Percentiles rank a stretch among this genome's conserved stretches.
Evolutionary conservation across 208 protist species (phyloP).

Genomic region (Leishmania amazonensis): DNA sequence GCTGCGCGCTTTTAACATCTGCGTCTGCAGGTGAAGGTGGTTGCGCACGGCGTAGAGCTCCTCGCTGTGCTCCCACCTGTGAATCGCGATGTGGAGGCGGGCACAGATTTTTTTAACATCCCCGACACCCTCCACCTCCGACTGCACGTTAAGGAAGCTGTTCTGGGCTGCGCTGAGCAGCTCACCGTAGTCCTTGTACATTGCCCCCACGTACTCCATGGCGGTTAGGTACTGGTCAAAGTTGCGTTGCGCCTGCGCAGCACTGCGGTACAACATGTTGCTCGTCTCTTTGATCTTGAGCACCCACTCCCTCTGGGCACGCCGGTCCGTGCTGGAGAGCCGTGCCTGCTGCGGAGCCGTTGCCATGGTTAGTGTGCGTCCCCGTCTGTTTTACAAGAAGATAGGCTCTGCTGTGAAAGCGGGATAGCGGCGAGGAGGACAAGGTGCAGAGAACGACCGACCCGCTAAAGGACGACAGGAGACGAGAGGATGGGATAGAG

Average conservation of each 20-base stretch:
- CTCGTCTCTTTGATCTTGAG: conserved; percentile 1
- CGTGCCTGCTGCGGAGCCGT: neutral
- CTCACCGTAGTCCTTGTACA: conserved; percentile 19
- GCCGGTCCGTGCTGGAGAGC: neutral
- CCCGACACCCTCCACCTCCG: neutral
- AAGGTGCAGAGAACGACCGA: neutral
- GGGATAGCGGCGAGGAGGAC: neutral
- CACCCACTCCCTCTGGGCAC: conserved; percentile 16
- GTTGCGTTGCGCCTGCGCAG: conserved; percentile 14
- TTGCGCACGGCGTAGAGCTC: conserved; percentile 13
- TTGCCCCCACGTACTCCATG: conserved; percentile 12
- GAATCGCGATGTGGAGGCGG: conserved; percentile 6
- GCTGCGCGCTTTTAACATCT: conserved; percentile 7
- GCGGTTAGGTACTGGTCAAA: conserved; percentile 22
- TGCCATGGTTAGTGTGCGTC: neutral
- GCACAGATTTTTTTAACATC: conserved; percentile 2
- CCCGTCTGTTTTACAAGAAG: neutral
- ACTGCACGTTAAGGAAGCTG: neutral
- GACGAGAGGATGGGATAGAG: too few relatives aligned
- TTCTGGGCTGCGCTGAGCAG: conserved; percentile 4
- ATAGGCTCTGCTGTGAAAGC: neutral
- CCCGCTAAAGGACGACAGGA: too few relatives aligned
- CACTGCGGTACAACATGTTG: conserved; percentile 12
- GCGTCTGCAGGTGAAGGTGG: conserved; percentile 14
- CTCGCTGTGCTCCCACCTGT: conserved; percentile 18